Evolutionary conservation across 805 yeast species (phyloP), one percentile per base, ranked within the genome.

Genomic region (Starmerella apicola): DNA sequence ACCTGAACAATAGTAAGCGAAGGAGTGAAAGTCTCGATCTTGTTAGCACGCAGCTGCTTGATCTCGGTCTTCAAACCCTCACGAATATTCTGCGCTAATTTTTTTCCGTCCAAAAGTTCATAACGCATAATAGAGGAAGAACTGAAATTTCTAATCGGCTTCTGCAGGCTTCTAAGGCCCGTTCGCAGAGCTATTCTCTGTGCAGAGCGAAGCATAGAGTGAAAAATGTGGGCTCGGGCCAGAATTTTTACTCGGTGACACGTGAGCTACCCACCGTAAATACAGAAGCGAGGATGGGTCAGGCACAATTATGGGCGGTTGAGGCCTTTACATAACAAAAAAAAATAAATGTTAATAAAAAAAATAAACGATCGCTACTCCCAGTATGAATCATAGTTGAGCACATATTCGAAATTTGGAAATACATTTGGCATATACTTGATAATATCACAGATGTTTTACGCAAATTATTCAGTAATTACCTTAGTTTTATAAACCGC

Each of bases 1-100:
- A 91, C 93, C 63, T 88, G 97, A 45, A 88, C 68, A 50, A 88
- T 86, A 28, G 83, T 76, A 55, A 88, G 67, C 39, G 71, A 69
- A 7, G 97, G 96, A 45, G 68, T 64, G 64, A 83, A 83, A n/a
- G 57, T 51, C 6, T 72, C 63, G 45, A 51, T 50, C 46, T 65
- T 59, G 19, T 51, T 18, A 21, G 58, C 39, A 51, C 74, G 71
- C 39, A 71, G 54, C 10, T 56, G 52, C 17, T 56, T 55, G 45
- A 80, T 71, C 47, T 74, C 78, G 12, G 63, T 54, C 33, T 71
- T 64, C 46, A 79, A 67, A 32, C 66, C 61, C 13, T 61, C 60
- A 45, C 83, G 73, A 45, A 78, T 64, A 26, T 34, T 52, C 54
- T 62, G 59, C 34, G 78, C 76, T 51, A 74, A 69, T 12, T 67